Base-by-base conservation (phyloP, 208 protist species). In the Leishmania tarentolae region DNA sequence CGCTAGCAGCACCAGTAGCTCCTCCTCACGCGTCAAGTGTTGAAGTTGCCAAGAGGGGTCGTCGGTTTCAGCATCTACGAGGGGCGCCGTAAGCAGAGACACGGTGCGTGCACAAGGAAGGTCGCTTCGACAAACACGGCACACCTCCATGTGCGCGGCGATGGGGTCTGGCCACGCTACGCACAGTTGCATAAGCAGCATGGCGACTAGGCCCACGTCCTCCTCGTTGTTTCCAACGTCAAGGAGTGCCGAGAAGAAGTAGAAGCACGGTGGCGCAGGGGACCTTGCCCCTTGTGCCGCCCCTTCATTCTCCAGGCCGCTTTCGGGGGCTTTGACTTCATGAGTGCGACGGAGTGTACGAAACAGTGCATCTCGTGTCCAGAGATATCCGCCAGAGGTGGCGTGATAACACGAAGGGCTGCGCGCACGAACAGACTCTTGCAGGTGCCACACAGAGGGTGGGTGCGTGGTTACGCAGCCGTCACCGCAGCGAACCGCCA, bases 371-470 rank as follows among this genome's bases (percentile, higher is more conserved):
- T 86, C 82, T 46, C 73, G 61, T 5, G 65, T 71, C 50, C 73
- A 78, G 19, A 86, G 52, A 56, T 76, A 82, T 7, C 73, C 82
- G 3, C 71, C 73, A 21, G 82, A 72, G 17, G 82, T 86, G 73
- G 82, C 82, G 44, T 72, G 82, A 69, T 50, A 82, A 56, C 73
- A 79, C 9, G 61, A 53, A 15, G 61, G 13, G 44, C 69, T 71
- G 31, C 35, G 46, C n/a, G 31, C 52, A 21, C 78, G 73, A 35
- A 73, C 52, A 15, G 72, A 76, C n/a, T 71, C 78, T n/a, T 80
- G 78, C 13, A 86, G 63, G 17, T 86, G 82, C 82, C 82, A 86
- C n/a, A 86, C 82, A 13, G 78, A 82, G 9, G 82, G 82, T 46
- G 82, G 82, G 78, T 72, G 47, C 31, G 52, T 11, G 31, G 46